Evolutionary conservation across 768 basidiomycete species (phyloP).

Genomic region (Serendipita vermifera): DNA sequence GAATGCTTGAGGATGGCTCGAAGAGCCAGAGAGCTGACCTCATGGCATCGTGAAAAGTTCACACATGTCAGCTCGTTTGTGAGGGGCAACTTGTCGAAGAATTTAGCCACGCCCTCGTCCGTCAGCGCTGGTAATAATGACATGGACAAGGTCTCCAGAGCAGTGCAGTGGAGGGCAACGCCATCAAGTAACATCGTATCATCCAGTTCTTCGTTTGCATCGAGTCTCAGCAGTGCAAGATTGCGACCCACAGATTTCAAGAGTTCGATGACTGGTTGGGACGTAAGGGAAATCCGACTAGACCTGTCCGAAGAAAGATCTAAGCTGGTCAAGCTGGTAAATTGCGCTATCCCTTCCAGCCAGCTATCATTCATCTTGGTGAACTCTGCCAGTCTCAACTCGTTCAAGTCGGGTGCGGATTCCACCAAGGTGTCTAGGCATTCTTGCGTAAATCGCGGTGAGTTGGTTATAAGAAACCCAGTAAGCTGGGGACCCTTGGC

Average conservation of each 20-base stretch:
- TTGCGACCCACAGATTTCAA: conserved; percentile 40
- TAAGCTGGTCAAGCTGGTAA: conserved; percentile 40
- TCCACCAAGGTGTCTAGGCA: conserved; percentile 48
- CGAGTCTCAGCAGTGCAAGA: conserved; percentile 55
- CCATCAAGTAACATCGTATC: conserved; percentile 50
- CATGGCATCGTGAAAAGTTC: conserved; percentile 51
- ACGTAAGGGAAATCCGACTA: conserved; percentile 34
- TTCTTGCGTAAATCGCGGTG: conserved; percentile 67
- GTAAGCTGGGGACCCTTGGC: conserved; percentile 44
- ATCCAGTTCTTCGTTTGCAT: conserved; percentile 49
- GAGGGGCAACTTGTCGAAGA: conserved; percentile 37
- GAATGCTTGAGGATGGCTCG: conserved; percentile 55
- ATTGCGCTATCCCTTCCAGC: conserved; percentile 35
- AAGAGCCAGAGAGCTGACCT: conserved; percentile 42
- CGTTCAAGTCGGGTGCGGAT: conserved; percentile 39
- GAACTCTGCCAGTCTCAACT: conserved; percentile 67
- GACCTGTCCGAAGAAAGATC: conserved; percentile 43
- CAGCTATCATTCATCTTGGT: conserved; percentile 58
- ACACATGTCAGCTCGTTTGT: conserved; percentile 38
- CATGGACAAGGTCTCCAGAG: conserved; percentile 42
- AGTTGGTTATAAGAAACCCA: conserved; percentile 70
- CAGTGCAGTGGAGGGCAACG: conserved; percentile 35
- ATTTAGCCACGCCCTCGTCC: conserved; percentile 50
- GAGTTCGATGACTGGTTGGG: conserved; percentile 43
- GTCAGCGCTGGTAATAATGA: conserved; percentile 48